A percentile compares a stretch with the other conserved stretches of the same genome.
These are phyloP conservation scores for Barbarea vulgaris DNA, from an alignment of 345 rosid genomes.

Conservation along the genomic window DNA sequence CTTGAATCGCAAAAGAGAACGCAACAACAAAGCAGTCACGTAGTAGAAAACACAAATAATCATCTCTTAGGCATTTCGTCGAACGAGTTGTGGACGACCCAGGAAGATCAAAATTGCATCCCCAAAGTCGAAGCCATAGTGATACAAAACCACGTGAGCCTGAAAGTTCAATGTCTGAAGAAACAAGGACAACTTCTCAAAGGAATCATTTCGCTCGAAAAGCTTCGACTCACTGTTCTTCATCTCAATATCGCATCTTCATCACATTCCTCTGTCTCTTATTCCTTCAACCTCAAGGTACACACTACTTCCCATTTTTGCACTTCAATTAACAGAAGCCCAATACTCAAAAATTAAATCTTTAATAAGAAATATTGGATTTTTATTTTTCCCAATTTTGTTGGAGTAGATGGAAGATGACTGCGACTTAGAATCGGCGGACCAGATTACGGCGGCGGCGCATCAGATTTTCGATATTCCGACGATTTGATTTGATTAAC, in stretches of 20 bases:
- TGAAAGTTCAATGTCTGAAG: slow-evolving; percentile 61
- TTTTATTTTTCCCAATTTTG: neutral
- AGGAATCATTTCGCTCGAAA: slow-evolving; percentile 66
- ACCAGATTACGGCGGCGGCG: slow-evolving; percentile 60
- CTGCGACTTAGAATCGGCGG: slow-evolving; percentile 58
- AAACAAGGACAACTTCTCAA: slow-evolving; percentile 60
- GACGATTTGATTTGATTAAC: slow-evolving; percentile 3
- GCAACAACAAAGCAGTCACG: slow-evolving; percentile 29
- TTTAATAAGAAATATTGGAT: neutral
- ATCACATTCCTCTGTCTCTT: slow-evolving; percentile 48
- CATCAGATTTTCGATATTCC: slow-evolving; percentile 56
- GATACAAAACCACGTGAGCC: slow-evolving; percentile 57
- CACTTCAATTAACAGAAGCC: slow-evolving; percentile 4
- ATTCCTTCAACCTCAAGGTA: slow-evolving; percentile 85
- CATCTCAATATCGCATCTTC: slow-evolving; percentile 61
- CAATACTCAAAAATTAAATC: slow-evolving; percentile 12
- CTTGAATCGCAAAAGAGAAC: slow-evolving; percentile 55
- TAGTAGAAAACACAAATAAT: slow-evolving; percentile 16
- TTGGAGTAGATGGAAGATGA: slow-evolving; percentile 63
- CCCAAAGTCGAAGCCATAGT: slow-evolving; percentile 56
- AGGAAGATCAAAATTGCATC: slow-evolving; percentile 36
- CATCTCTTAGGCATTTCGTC: slow-evolving; percentile 38
- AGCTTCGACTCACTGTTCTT: slow-evolving; percentile 63
- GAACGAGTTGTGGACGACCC: slow-evolving; percentile 12
- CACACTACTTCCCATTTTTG: neutral